Percentiles rank a stretch among this genome's conserved stretches.
phyloP scores from a whole-genome alignment of 331 rosid species.

The Erythrophleum ivorense region DNA sequence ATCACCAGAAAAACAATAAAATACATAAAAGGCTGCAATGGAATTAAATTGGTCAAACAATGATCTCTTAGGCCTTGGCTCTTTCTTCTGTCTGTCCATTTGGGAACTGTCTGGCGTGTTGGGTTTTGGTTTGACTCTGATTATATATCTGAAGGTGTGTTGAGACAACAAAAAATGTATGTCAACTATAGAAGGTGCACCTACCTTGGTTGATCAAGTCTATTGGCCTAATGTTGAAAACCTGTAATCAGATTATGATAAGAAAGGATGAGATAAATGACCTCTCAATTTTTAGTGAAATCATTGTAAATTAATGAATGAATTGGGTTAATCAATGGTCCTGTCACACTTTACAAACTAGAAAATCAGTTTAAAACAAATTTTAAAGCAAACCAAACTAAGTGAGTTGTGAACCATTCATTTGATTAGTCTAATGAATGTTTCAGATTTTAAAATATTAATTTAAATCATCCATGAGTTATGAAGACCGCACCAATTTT shows the following conservation, averaged over 20 bases:
- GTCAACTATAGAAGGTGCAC: not conserved
- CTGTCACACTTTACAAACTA: too few species aligned
- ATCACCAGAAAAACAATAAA: not conserved
- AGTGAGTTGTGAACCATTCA: too few species aligned
- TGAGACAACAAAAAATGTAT: not conserved
- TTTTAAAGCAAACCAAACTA: too few species aligned
- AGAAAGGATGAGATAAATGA: not conserved
- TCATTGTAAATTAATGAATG: too few species aligned
- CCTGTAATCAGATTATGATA: not conserved
- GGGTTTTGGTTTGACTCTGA: not conserved
- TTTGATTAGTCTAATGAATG: too few species aligned
- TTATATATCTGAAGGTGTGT: not conserved
- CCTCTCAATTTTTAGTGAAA: not conserved
- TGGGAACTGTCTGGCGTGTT: not conserved
- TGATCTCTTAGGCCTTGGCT: not conserved
- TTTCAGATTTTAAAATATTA: too few species aligned
- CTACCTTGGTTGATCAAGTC: not conserved
- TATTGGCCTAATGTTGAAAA: not conserved
- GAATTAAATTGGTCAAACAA: not conserved
- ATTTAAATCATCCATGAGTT: too few species aligned
- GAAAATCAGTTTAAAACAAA: too few species aligned
- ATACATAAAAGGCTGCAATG: not conserved
- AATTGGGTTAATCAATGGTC: too few species aligned
- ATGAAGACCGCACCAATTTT: too few species aligned
- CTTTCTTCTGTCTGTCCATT: not conserved